Evolutionary conservation across 177 flowering plant species (phyloP).

Genomic region (Vitis hybrid): DNA sequence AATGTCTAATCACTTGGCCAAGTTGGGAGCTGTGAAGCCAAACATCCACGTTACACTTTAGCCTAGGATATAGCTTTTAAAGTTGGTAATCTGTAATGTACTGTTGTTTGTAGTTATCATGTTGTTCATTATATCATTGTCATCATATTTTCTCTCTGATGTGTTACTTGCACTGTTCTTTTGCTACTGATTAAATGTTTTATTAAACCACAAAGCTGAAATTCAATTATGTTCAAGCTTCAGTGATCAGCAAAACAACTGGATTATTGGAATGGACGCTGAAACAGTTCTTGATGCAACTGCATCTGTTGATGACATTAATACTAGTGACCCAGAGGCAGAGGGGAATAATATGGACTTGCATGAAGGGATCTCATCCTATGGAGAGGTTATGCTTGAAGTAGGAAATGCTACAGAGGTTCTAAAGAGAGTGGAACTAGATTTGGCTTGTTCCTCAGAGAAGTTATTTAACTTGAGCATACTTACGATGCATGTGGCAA

Average conservation of each 20-base stretch:
- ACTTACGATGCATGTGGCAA: conserved; percentile 56
- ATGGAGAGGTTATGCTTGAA: conserved; percentile 25
- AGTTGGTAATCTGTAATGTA: no score
- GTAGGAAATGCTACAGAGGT: conserved; percentile 18
- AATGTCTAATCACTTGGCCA: no score
- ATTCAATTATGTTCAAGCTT: conserved; percentile 3
- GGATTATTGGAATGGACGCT: conserved; percentile 15
- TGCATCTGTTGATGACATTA: conserved; percentile 20
- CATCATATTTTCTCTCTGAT: no score
- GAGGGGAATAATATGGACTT: conserved; percentile 13
- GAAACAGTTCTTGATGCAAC: conserved; percentile 6
- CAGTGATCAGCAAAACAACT: background rate
- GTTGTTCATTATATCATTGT: no score
- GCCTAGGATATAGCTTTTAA: no score
- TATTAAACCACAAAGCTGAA: no score
- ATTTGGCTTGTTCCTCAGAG: conserved; percentile 38
- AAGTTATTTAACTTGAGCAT: conserved; percentile 35
- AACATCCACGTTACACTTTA: no score
- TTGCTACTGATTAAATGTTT: no score
- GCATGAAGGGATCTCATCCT: conserved; percentile 16
- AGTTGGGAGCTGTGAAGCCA: no score
- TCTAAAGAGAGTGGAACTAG: conserved; percentile 34
- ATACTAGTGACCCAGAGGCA: conserved; percentile 15
- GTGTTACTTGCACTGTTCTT: no score
- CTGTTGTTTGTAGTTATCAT: no score